phyloP scores from a whole-genome alignment of 768 basidiomycete genomes.

The Pleurotus eryngii region DNA sequence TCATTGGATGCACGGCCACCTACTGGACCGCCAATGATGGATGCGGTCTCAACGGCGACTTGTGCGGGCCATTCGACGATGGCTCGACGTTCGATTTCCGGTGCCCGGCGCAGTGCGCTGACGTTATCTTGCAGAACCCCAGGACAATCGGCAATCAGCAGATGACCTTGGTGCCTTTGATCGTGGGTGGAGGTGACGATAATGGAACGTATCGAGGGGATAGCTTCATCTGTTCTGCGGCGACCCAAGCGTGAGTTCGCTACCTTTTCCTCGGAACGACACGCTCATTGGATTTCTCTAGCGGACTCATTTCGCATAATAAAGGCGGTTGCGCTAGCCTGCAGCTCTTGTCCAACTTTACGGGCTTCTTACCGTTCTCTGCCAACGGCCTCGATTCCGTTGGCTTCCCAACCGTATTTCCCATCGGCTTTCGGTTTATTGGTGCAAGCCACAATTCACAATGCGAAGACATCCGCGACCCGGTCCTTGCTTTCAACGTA shows the following conservation, averaged over 20 bases:
- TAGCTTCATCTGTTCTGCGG: slow-evolving; percentile 81
- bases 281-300: slow-evolving; percentile 21
- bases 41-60: slow-evolving; percentile 69
- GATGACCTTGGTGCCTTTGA: slow-evolving; percentile 65
- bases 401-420: slow-evolving; percentile 74
- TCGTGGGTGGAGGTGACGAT: slow-evolving; percentile 82
- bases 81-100: slow-evolving; percentile 63
- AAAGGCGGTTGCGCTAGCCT: slow-evolving; percentile 78
- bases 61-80: slow-evolving; percentile 63
- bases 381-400: slow-evolving; percentile 66
- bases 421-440: slow-evolving; percentile 61
- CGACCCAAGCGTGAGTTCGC: slow-evolving; percentile 67
- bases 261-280: slow-evolving; percentile 2
- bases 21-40: slow-evolving; percentile 69
- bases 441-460: slow-evolving; percentile 44
- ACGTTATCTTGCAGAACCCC: slow-evolving; percentile 66
- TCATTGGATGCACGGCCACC: slow-evolving; percentile 63
- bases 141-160: slow-evolving; percentile 67
- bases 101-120: slow-evolving; percentile 71
- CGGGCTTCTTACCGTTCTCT: slow-evolving; percentile 56
- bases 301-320: slow-evolving; percentile 60
- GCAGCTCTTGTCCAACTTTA: slow-evolving; percentile 69
- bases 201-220: slow-evolving; percentile 78
- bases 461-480: slow-evolving; percentile 69
- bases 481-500: slow-evolving; percentile 72